phyloP scores from a whole-genome alignment of 2,329 filamentous ascomycete genomes.

The Diaporthe ilicicola region DNA sequence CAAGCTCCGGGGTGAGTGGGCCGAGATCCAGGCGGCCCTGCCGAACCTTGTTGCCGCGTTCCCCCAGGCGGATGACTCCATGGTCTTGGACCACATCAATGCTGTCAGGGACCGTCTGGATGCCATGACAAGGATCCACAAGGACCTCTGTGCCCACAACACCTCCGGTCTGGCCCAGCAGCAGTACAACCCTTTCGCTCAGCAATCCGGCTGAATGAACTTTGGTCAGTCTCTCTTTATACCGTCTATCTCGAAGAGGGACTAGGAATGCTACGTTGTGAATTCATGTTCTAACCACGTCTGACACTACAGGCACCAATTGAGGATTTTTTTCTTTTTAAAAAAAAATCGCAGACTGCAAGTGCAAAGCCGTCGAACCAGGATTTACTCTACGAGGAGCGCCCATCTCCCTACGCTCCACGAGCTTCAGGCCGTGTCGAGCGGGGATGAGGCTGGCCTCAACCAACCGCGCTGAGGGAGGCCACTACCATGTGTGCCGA shows the following conservation, averaged over 20 bases:
- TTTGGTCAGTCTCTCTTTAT: conserved; percentile 36
- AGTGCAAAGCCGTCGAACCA: conserved; percentile 23
- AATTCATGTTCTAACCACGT: not conserved
- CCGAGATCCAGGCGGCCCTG: conserved; percentile 70
- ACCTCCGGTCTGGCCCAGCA: conserved; percentile 42
- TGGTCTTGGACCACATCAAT: conserved; percentile 62
- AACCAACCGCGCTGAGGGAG: conserved; percentile 9
- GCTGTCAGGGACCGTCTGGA: conserved; percentile 59
- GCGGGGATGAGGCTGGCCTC: conserved; percentile 4
- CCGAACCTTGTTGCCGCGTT: conserved; percentile 64
- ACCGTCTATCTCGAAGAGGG: too few relatives aligned
- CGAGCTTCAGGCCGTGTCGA: conserved; percentile 17
- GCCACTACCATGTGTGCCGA: not conserved
- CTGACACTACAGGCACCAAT: not conserved
- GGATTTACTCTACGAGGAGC: not conserved
- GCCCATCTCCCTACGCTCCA: not conserved
- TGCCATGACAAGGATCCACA: conserved; percentile 61
- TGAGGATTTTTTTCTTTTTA: not conserved
- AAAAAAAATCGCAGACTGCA: conserved; percentile 9
- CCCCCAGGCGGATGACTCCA: conserved; percentile 58
- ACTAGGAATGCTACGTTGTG: not conserved
- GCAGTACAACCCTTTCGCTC: conserved; percentile 47
- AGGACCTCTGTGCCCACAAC: conserved; percentile 46
- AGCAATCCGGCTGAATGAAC: conserved; percentile 48
- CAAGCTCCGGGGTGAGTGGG: conserved; percentile 63